phyloP scores from a whole-genome alignment of 768 basidiomycete species.

The Mycena rebaudengoi region DNA sequence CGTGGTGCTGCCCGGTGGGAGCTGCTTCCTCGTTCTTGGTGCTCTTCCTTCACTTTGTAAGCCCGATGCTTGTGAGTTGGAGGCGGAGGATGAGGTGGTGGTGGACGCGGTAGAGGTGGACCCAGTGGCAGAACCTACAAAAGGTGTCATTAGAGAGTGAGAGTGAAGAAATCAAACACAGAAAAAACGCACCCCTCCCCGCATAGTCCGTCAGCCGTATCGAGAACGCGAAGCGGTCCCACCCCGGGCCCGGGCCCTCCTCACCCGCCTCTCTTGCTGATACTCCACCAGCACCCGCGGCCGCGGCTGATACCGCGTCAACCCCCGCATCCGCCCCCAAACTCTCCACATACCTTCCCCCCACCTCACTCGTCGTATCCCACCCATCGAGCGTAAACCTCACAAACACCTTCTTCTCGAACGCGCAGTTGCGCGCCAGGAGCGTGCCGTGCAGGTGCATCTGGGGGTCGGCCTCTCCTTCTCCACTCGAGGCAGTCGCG shows the following conservation, averaged over 20 bases:
- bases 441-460: conserved; percentile 73
- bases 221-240: conserved; percentile 69
- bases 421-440: conserved; percentile 86
- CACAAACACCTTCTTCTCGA: conserved; percentile 85
- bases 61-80: no score
- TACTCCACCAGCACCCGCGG: not conserved
- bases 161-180: not conserved
- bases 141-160: no score
- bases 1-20: not conserved
- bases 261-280: not conserved
- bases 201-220: conserved; percentile 80
- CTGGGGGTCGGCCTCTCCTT: conserved; percentile 13
- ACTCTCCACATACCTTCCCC: conserved; percentile 56
- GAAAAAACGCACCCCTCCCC: conserved; percentile 27
- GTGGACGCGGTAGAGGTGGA: no score
- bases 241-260: conserved; percentile 40
- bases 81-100: no score
- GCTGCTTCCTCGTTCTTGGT: no score
- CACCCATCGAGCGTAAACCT: conserved; percentile 95
- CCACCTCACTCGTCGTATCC: conserved; percentile 91
- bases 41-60: no score
- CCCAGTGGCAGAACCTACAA: no score
- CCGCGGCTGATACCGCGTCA: not conserved
- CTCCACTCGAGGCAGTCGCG: conserved; percentile 18
- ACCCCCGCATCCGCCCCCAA: conserved; percentile 34